phyloP scores from a whole-genome alignment of 495 filamentous ascomycete species.

The Penicillium taxi region DNA sequence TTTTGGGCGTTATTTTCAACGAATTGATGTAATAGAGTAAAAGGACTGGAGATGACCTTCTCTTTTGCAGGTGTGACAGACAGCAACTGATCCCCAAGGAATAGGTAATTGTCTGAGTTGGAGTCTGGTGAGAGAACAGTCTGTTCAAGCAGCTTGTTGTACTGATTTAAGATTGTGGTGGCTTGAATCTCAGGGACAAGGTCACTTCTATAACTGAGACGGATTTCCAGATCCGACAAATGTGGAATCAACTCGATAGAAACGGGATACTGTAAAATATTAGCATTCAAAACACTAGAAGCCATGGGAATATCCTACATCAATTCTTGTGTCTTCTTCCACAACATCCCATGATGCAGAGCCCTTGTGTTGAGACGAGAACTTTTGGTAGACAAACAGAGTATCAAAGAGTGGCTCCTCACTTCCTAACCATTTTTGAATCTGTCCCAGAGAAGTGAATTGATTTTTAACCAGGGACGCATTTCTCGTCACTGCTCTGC shows the following conservation, averaged over 20 bases:
- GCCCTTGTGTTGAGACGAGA: slow-evolving; percentile 13
- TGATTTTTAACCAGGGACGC: slow-evolving; percentile 55
- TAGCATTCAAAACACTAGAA: slow-evolving; percentile 14
- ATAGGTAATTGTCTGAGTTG: slow-evolving; percentile 10
- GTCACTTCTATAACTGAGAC: slow-evolving; percentile 53
- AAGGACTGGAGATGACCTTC: slow-evolving; percentile 13
- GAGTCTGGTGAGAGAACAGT: slow-evolving; percentile 21
- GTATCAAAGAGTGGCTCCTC: slow-evolving; percentile 65
- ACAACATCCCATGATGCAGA: slow-evolving; percentile 36
- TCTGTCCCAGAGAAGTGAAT: slow-evolving; percentile 55
- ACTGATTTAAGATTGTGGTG: slow-evolving; percentile 24
- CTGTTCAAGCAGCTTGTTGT: slow-evolving; percentile 21
- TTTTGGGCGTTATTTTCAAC: slow-evolving; percentile 36
- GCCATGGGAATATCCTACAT: slow-evolving; percentile 36
- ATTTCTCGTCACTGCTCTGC: slow-evolving; percentile 54
- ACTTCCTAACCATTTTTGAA: slow-evolving; percentile 58
- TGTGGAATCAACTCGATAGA: slow-evolving; percentile 64
- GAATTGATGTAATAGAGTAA: slow-evolving; percentile 30
- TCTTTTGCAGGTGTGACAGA: slow-evolving; percentile 45
- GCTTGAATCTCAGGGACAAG: slow-evolving; percentile 58
- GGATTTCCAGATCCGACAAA: slow-evolving; percentile 40
- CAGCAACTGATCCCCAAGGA: slow-evolving; percentile 17
- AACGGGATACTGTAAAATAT: slow-evolving; percentile 46
- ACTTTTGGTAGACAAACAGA: slow-evolving; percentile 70
- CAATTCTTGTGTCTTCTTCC: slow-evolving; percentile 48